Base-by-base conservation (phyloP, 1,139 yeast species). In the Geotrichum fermentans region DNA sequence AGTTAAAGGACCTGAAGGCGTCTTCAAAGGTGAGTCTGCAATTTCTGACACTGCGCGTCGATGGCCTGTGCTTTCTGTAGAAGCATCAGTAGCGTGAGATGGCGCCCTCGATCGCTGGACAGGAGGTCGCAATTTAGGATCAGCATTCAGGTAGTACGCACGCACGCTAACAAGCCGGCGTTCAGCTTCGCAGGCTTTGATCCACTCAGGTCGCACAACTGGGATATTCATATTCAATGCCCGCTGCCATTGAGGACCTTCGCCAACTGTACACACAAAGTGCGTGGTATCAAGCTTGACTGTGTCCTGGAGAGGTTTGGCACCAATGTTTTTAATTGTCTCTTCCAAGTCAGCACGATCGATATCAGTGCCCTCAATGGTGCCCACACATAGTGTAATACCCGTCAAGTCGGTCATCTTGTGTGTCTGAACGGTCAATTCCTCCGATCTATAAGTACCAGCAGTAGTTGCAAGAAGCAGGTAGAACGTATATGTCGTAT, bases 331-430 rank as follows among this genome's bases (percentile, higher is more conserved):
- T 44, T 66, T 61, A 60, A 89, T 77, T 1, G 90, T 73, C 8
- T 72, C 74, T 53, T 78, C 78, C 55, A 92, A 78, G 55, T 87
- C 95, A 2, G 73, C 74, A 17, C 68, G 66, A 1, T 79, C 70
- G 50, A 86, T 79, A 16, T 80, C 73, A 17, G 64, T 55, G 26
- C 56, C 60, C 47, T 78, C 80, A 50, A 92, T 74, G 46, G 85
- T 86, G 26, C 98, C 97, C 48, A 89, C 67, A 65, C 98, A 92
- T 2, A 88, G 85, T 1, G 95, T 88, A 53, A 92, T 88, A 53
- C 99, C 99, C 1, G 89, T 78, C 59, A 94, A 74, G 66, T 92
- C 97, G 0, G 97, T 90, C 97, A 92, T 90, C 64, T 89, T 90
- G 65, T 90, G 97, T 6, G 98, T 92, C 52, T 78, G 82, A 11